Evolutionary conservation across 306 rosid species (phyloP), one percentile per base, ranked within the genome.

Genomic region (Echinosophora koreensis): DNA sequence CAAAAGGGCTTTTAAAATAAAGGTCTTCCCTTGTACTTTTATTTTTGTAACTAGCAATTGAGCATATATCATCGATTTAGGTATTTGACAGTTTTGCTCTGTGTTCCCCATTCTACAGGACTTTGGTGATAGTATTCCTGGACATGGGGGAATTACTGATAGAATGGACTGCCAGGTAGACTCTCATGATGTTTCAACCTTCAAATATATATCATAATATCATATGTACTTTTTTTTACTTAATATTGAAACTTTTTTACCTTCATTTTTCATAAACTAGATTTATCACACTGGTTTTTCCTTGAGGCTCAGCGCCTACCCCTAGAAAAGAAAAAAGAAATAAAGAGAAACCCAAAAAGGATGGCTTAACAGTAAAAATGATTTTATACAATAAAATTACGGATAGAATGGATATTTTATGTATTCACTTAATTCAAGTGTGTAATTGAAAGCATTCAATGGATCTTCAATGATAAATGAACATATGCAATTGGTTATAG

Each of bases 91-190:
- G 30, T 73, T 51, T 64, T 55, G 57, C 35, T 55, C 30, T 14
- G 4, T 65, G 63, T 64, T 69, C 37, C 59, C 74, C 70, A 64
- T 73, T 49, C 67, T 17, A 77, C 87, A 96, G 99, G 99, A 96
- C 78, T 96, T 96, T 85, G 99, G 99, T 30, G 97, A 93, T 71
- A 96, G 99, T 80, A 96, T 96, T 80, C 99, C 98, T 1, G 99
- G 98, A 50, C 99, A 92, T 32, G 99, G 99, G 77, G 99, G 98
- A 85, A 89, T 96, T 76, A 96, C 99, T 38, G 98, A 96, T 79
- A 87, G 97, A 84, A 96, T 96, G 99, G 99, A 96, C 80, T 96
- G 99, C 84, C 99, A 96, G 99, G 99, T 96, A 80, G 35, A 74
- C 56, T 61, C 15, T 58, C 8, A 47, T 47, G 66, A 72, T 62